Evolutionary conservation across 2,329 filamentous ascomycete genomes (phyloP).

Genomic region (Fusarium tuaranense): DNA sequence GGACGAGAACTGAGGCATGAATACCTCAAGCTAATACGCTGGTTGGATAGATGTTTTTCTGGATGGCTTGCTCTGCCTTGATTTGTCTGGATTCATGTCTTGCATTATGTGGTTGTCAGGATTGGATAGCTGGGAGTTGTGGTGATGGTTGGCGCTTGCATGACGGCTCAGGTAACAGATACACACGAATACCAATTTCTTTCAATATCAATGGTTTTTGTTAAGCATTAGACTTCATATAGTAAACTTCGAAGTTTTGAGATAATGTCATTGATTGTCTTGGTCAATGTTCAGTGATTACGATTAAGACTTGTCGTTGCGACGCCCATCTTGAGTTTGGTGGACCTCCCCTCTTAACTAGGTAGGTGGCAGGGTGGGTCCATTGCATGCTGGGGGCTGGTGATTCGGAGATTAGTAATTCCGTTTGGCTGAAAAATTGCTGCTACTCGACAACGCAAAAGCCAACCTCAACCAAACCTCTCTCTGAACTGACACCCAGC

Average conservation of each 20-base stretch:
- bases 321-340: neutral
- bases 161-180: slow-evolving; percentile 31
- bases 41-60: slow-evolving; percentile 19
- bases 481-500: slow-evolving; percentile 31
- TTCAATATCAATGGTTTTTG: slow-evolving; percentile 6
- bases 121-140: slow-evolving; percentile 29
- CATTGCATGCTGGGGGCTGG: neutral
- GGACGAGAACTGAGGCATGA: neutral
- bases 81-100: slow-evolving; percentile 27
- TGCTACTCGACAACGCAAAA: slow-evolving; percentile 10
- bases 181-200: slow-evolving; percentile 36
- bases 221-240: neutral
- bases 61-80: slow-evolving; percentile 13
- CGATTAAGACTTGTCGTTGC: neutral
- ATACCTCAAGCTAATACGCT: slow-evolving; percentile 1
- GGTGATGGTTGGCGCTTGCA: slow-evolving; percentile 23
- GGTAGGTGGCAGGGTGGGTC: neutral
- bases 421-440: slow-evolving; percentile 40
- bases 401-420: slow-evolving; percentile 17
- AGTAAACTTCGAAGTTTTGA: neutral
- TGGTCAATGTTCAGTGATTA: neutral
- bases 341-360: neutral
- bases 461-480: slow-evolving; percentile 27
- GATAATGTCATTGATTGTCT: neutral
- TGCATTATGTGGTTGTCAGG: slow-evolving; percentile 25